phyloP scores from a whole-genome alignment of 2,329 filamentous ascomycete genomes.

The Hymenoscyphus occultus region DNA sequence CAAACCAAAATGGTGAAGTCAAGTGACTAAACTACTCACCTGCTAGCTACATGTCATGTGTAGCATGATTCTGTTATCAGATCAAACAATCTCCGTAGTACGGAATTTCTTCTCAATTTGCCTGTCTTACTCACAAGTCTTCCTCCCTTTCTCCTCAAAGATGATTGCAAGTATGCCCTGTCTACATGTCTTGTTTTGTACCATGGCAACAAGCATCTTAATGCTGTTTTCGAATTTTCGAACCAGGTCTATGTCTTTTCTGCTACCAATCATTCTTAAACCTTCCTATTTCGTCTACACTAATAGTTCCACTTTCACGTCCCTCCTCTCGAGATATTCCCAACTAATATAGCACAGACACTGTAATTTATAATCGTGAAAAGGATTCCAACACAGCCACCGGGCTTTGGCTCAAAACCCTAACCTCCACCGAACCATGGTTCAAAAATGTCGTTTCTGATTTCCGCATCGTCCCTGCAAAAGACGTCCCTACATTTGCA shows the following conservation, averaged over 20 bases:
- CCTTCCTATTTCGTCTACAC: not conserved
- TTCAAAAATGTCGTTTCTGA: slow-evolving; percentile 68
- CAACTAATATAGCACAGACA: slow-evolving; percentile 6
- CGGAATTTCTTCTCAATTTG: too few relatives aligned
- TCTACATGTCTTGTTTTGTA: too few relatives aligned
- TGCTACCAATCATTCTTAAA: not conserved
- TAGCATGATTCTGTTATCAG: too few relatives aligned
- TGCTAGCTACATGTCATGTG: too few relatives aligned
- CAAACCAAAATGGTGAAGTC: not conserved
- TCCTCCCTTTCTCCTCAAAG: not conserved
- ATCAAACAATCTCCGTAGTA: too few relatives aligned
- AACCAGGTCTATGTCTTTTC: not conserved
- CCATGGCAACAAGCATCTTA: too few relatives aligned
- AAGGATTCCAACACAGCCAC: slow-evolving; percentile 11
- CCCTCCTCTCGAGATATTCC: slow-evolving; percentile 37
- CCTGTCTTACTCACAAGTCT: not conserved
- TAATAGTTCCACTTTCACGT: not conserved
- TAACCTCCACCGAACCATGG: slow-evolving; percentile 56
- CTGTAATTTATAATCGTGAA: slow-evolving; percentile 8
- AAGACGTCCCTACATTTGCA: slow-evolving; percentile 59
- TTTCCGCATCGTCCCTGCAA: slow-evolving; percentile 57
- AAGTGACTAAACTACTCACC: not conserved
- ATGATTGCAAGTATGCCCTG: too few relatives aligned
- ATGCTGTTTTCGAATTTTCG: not conserved
- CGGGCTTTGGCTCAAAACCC: slow-evolving; percentile 7